phyloP scores from a whole-genome alignment of 106 monocot genomes.

The Hemerocallis citrina region DNA sequence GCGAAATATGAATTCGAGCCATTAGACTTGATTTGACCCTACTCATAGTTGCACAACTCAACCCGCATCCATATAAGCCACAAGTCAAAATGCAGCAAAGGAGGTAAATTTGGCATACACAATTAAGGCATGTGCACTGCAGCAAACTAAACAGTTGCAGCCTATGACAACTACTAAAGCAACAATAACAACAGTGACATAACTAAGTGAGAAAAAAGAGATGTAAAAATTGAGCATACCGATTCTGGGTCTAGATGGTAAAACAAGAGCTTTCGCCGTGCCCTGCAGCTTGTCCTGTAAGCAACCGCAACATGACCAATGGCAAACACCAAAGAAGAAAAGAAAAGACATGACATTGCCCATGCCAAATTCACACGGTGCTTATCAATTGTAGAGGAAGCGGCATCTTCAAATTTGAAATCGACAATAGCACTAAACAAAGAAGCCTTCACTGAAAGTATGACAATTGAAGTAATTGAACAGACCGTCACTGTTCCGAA shows the following conservation, averaged over 20 bases:
- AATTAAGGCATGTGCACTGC: too few relatives aligned
- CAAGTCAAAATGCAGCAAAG: too few relatives aligned
- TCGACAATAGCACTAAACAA: conserved; percentile 34
- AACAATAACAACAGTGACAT: too few relatives aligned
- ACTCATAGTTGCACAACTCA: too few relatives aligned
- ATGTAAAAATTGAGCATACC: conserved; percentile 21
- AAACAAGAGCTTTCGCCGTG: conserved; percentile 46
- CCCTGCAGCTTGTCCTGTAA: conserved; percentile 56
- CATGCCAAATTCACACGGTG: conserved; percentile 37
- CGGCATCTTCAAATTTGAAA: conserved; percentile 17
- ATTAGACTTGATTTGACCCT: too few relatives aligned
- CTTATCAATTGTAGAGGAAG: conserved; percentile 21
- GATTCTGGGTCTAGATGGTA: conserved; percentile 55
- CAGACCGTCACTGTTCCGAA: conserved; percentile 41
- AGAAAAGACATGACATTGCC: conserved; percentile 63
- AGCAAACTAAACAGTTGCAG: too few relatives aligned
- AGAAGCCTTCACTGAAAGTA: conserved; percentile 48
- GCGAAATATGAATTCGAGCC: too few relatives aligned
- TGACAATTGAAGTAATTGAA: conserved; percentile 42
- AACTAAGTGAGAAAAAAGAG: neutral
- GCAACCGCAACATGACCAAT: conserved; percentile 65
- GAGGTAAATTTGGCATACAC: too few relatives aligned
- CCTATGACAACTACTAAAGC: too few relatives aligned
- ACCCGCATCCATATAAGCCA: too few relatives aligned
- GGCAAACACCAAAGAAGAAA: conserved; percentile 68